Evolutionary conservation across 768 basidiomycete genomes (phyloP).

Genomic region (Boletus huronensis): DNA sequence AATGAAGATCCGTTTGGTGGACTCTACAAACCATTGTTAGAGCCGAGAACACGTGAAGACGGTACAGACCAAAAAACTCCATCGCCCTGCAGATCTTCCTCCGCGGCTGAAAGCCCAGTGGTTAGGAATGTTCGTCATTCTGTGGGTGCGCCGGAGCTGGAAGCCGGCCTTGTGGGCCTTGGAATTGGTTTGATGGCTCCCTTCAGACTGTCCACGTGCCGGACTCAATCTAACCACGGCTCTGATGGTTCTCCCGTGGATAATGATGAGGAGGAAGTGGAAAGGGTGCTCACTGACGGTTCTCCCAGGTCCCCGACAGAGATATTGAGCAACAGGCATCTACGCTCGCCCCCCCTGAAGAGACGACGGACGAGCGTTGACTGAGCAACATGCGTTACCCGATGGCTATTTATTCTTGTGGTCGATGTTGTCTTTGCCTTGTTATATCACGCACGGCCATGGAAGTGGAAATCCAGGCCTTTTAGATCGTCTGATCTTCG

Average conservation of each 20-base stretch:
- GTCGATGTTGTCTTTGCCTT: slow-evolving; percentile 13
- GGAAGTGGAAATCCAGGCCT: slow-evolving; percentile 4
- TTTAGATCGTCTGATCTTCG: slow-evolving; percentile 5
- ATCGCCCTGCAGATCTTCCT: slow-evolving; percentile 22
- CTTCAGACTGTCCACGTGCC: slow-evolving; percentile 45
- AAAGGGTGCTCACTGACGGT: slow-evolving; percentile 24
- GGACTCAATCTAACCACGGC: slow-evolving; percentile 22
- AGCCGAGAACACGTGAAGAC: slow-evolving; percentile 9
- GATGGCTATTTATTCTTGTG: slow-evolving; percentile 27
- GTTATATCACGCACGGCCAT: slow-evolving; percentile 9
- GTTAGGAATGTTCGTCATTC: slow-evolving; percentile 28
- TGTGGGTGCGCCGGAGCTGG: slow-evolving; percentile 26
- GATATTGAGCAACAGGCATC: slow-evolving; percentile 14
- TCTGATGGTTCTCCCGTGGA: slow-evolving; percentile 15
- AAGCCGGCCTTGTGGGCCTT: slow-evolving; percentile 37
- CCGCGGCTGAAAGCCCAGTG: slow-evolving; percentile 52
- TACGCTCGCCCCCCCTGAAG: slow-evolving; percentile 45
- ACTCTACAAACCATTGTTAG: slow-evolving; percentile 37
- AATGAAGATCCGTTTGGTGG: slow-evolving; percentile 46
- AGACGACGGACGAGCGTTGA: slow-evolving; percentile 43
- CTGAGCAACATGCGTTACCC: slow-evolving; percentile 12
- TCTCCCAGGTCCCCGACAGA: slow-evolving; percentile 24
- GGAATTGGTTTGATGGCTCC: slow-evolving; percentile 49
- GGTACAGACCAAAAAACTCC: slow-evolving; percentile 12
- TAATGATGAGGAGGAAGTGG: slow-evolving; percentile 35